These are phyloP conservation scores for Salix arbutifolia DNA, from an alignment of 345 rosid species.

Conservation along the genomic window DNA sequence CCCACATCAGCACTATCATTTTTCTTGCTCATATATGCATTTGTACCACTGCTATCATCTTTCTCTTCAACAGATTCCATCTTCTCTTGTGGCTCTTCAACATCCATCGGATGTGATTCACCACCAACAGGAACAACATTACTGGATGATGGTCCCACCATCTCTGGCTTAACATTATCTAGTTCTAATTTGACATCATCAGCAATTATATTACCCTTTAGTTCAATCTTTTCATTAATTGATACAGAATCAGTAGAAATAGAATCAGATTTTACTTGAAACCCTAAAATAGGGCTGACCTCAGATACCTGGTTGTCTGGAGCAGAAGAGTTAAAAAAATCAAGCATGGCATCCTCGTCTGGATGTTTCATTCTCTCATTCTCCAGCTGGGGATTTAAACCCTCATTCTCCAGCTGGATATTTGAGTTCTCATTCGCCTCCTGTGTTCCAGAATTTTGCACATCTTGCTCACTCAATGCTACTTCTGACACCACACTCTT, in stretches of 20 bases:
- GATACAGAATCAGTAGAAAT: conserved; percentile 97
- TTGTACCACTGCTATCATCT: conserved; percentile 57
- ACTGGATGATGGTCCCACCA: conserved; percentile 74
- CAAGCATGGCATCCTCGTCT: conserved; percentile 45
- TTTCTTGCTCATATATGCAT: conserved; percentile 62
- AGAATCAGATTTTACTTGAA: conserved; percentile 98
- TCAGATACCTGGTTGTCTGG: conserved; percentile 92
- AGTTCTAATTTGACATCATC: conserved; percentile 95
- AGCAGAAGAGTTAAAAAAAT: conserved; percentile 36
- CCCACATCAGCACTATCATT: conserved; percentile 62
- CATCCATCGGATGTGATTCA: conserved; percentile 86
- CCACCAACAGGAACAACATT: conserved; percentile 53
- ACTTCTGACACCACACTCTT: conserved; percentile 34
- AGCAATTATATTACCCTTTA: conserved; percentile 92
- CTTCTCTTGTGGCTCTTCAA: conserved; percentile 70
- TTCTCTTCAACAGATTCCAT: conserved; percentile 58
- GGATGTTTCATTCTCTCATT: conserved; percentile 41
- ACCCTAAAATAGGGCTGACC: conserved; percentile 93
- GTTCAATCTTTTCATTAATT: conserved; percentile 91
- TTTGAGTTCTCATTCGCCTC: conserved; percentile 29
- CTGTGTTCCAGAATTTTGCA: conserved; percentile 24
- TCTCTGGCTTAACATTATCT: conserved; percentile 80
- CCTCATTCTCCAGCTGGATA: conserved; percentile 34
- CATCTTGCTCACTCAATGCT: conserved; percentile 30
- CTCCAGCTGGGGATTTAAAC: conserved; percentile 36